These are phyloP conservation scores for Chiua virens DNA, from an alignment of 768 basidiomycete species.

Conservation along the genomic window DNA sequence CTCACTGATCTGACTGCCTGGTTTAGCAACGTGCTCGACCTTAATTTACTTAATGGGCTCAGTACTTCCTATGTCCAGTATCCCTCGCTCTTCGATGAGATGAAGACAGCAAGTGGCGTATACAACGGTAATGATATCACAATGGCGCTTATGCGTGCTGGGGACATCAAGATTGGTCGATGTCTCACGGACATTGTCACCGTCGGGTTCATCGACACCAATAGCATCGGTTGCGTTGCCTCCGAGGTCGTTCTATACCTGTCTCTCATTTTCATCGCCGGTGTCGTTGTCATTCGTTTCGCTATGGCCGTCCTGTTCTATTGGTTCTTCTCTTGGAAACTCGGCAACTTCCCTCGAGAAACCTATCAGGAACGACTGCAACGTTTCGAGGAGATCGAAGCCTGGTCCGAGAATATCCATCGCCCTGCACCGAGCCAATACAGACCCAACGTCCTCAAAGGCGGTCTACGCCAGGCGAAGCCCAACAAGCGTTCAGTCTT, in stretches of 20 bases:
- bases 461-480: constrained; percentile 55
- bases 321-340: constrained; percentile 97
- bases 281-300: constrained; percentile 94
- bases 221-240: constrained; percentile 93
- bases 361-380: constrained; percentile 91
- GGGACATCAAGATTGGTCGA: constrained; percentile 63
- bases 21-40: constrained; percentile 81
- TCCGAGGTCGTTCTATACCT: constrained; percentile 93
- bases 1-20: constrained; percentile 5
- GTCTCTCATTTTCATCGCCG: constrained; percentile 95
- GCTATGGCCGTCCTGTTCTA: constrained; percentile 95
- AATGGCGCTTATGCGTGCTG: constrained; percentile 76
- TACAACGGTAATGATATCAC: constrained; percentile 85
- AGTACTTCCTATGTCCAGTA: constrained; percentile 77
- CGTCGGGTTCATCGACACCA: constrained; percentile 93
- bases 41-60: constrained; percentile 84
- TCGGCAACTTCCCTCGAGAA: constrained; percentile 92
- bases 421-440: constrained; percentile 87
- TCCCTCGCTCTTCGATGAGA: constrained; percentile 76
- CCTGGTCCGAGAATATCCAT: constrained; percentile 96
- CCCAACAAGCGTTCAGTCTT: constrained; percentile 57
- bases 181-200: constrained; percentile 86
- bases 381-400: constrained; percentile 87
- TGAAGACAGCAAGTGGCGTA: constrained; percentile 67
- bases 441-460: constrained; percentile 84